Evolutionary conservation across 495 filamentous ascomycete genomes (phyloP).

Genomic region (Barbatosphaeria neglecta): DNA sequence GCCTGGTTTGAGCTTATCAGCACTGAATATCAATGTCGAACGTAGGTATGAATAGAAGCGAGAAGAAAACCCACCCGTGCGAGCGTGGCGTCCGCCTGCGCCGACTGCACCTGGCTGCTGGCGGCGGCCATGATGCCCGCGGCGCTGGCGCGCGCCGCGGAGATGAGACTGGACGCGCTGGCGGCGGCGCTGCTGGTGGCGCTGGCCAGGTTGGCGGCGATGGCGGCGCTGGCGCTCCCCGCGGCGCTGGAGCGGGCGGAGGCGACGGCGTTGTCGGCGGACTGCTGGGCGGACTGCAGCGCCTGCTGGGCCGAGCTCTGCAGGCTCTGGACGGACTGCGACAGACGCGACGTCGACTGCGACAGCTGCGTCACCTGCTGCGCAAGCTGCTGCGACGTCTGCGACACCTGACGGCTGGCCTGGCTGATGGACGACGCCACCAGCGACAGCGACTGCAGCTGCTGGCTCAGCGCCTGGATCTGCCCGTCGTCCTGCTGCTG

Average conservation of each 20-base stretch:
- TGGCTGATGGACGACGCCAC: constrained; percentile 1
- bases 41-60: not conserved
- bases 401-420: not conserved
- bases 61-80: constrained; percentile 14
- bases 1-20: not conserved
- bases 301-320: not conserved
- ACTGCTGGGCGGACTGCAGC: constrained; percentile 7
- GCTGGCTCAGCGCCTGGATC: constrained; percentile 15
- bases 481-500: constrained; percentile 14
- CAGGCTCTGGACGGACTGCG: not conserved
- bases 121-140: constrained; percentile 16
- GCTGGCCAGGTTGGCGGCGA: constrained; percentile 11
- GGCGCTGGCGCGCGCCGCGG: constrained; percentile 19
- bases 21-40: no score
- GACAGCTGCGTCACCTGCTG: not conserved
- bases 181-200: constrained; percentile 6
- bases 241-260: constrained; percentile 4
- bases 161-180: constrained; percentile 20
- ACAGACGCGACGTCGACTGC: not conserved
- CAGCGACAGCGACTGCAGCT: constrained; percentile 13
- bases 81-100: constrained; percentile 19
- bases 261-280: constrained; percentile 9
- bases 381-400: constrained; percentile 1
- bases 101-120: constrained; percentile 20
- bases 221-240: constrained; percentile 8